Percentiles rank a stretch among this genome's conserved stretches.
Conservation (phyloP, 1,284 basidiomycete species). For the Apiotrichum siamense region DNA sequence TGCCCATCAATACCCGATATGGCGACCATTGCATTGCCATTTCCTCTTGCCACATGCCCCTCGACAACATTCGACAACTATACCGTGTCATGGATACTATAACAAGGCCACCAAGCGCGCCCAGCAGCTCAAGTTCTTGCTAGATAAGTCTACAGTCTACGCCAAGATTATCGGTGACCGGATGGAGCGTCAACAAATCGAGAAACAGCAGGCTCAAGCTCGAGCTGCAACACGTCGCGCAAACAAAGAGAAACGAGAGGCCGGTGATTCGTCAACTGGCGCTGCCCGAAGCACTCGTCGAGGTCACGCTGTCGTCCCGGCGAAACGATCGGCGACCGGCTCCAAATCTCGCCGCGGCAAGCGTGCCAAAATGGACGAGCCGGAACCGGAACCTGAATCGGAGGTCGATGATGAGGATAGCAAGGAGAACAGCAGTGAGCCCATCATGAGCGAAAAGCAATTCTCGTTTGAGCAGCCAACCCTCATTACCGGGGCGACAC, state of each 20-base stretch:
- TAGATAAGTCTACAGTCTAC: constrained; percentile 47
- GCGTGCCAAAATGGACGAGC: constrained; percentile 2
- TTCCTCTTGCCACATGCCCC: no score
- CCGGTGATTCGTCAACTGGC: constrained; percentile 1
- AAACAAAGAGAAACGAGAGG: constrained; percentile 42
- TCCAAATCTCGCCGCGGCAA: constrained; percentile 3
- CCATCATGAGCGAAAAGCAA: constrained; percentile 18
- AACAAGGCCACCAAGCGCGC: constrained; percentile 33
- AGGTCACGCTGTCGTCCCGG: no score
- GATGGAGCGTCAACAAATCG: constrained; percentile 47
- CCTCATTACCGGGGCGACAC: constrained; percentile 72
- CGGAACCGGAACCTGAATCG: not conserved
- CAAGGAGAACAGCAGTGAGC: constrained; percentile 15
- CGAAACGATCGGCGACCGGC: constrained; percentile 1
- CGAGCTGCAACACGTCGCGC: constrained; percentile 37
- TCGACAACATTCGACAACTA: no score
- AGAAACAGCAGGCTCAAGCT: constrained; percentile 38
- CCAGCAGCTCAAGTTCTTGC: constrained; percentile 32
- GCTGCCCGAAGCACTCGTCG: constrained; percentile 13
- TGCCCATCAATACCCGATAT: no score
- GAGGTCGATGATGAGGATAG: constrained; percentile 1
- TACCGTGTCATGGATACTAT: not conserved
- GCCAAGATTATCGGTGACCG: constrained; percentile 48
- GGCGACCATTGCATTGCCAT: no score
- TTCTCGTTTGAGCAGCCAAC: constrained; percentile 59